These are phyloP conservation scores for Tolypocladium tundrense DNA, from an alignment of 2,329 filamentous ascomycete species.

Conservation along the genomic window DNA sequence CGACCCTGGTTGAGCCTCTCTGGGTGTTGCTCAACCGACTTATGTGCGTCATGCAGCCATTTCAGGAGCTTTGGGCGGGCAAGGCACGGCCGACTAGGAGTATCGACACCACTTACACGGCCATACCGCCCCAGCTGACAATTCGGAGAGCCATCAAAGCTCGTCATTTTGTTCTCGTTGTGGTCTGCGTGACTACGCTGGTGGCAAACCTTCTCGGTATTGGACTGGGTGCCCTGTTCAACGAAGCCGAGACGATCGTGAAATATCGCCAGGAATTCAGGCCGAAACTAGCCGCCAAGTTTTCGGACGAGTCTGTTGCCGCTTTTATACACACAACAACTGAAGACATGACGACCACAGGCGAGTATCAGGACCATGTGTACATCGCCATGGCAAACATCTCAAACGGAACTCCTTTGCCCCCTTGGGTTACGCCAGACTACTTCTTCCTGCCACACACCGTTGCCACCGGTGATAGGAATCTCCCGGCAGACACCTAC, in stretches of 20 bases:
- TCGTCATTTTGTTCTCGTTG: conserved; percentile 32
- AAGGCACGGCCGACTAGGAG: conserved; percentile 22
- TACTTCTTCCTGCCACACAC: conserved; percentile 38
- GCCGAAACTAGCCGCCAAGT: background rate
- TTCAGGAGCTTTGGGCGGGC: conserved; percentile 35
- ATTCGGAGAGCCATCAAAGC: conserved; percentile 33
- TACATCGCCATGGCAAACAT: conserved; percentile 35
- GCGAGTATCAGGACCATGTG: background rate
- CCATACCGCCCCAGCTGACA: conserved; percentile 43
- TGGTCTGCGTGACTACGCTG: conserved; percentile 36
- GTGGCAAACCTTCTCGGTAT: conserved; percentile 44
- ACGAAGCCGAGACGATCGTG: conserved; percentile 16
- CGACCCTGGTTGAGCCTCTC: conserved; percentile 45
- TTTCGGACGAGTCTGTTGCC: background rate
- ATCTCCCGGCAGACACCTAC: background rate
- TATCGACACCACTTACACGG: conserved; percentile 36
- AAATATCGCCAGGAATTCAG: background rate
- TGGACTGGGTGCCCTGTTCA: conserved; percentile 39
- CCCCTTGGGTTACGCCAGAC: conserved; percentile 35
- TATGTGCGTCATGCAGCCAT: conserved; percentile 43
- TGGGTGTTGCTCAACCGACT: conserved; percentile 45
- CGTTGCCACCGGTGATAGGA: background rate
- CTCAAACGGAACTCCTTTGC: conserved; percentile 28
- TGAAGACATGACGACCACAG: background rate
- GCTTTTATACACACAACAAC: background rate